Evolutionary conservation across 2,329 filamentous ascomycete genomes (phyloP).

Genomic region (Phyllosticta citrichinensis): DNA sequence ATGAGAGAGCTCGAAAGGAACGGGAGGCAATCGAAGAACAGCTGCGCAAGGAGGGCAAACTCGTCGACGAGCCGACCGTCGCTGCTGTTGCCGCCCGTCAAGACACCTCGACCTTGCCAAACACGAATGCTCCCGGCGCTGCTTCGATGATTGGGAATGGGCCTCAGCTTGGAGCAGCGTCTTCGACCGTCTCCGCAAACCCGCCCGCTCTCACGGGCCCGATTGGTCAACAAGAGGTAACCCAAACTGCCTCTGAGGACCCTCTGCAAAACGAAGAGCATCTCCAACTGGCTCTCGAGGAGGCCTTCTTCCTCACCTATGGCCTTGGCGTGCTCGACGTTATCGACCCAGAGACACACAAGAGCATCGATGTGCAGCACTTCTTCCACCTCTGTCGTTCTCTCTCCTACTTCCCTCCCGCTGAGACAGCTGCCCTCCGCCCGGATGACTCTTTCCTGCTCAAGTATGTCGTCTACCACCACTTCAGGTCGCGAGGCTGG

Average conservation of each 20-base stretch:
- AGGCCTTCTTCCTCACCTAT: constrained; percentile 84
- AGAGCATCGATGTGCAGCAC: constrained; percentile 45
- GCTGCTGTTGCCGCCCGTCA: background rate
- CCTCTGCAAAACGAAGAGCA: constrained; percentile 58
- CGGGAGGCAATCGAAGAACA: constrained; percentile 73
- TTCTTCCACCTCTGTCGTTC: constrained; percentile 50
- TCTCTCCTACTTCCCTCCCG: constrained; percentile 58
- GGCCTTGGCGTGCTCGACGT: constrained; percentile 65
- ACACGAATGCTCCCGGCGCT: background rate
- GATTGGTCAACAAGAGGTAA: background rate
- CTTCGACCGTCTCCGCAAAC: background rate
- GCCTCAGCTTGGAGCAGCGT: background rate
- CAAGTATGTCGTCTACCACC: constrained; percentile 85
- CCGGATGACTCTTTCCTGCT: constrained; percentile 79
- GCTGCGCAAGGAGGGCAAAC: constrained; percentile 43
- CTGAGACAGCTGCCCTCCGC: constrained; percentile 36
- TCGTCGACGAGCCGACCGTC: constrained; percentile 12
- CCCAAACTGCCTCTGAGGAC: background rate
- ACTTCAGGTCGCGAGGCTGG: constrained; percentile 93
- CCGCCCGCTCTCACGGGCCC: background rate
- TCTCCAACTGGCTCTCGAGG: constrained; percentile 81
- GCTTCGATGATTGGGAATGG: background rate
- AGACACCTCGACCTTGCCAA: background rate
- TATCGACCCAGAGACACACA: constrained; percentile 25
- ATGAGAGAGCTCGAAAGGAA: constrained; percentile 82